Base-by-base conservation (phyloP, 345 rosid genomes). In the Pugionium cornutum region DNA sequence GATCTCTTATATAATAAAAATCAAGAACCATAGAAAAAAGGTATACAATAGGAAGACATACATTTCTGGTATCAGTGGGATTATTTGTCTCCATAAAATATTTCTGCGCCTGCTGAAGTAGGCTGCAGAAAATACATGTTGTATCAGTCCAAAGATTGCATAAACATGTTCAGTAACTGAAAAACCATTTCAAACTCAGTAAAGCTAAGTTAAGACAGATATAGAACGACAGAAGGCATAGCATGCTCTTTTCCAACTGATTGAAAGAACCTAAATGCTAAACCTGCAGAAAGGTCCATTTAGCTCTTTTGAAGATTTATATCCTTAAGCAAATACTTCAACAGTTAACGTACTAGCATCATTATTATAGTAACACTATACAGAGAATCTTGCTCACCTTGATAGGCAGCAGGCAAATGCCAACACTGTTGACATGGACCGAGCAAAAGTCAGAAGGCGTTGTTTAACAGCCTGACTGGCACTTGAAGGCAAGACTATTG, bases 371-470 rank as follows among this genome's bases (percentile, higher is more conserved):
- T 41, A 40, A 43, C 27, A 40, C 7, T 34, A 9, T 37, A 66
- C 0, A 66, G 62, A 41, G 42, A 55, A 62, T 26, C 58, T 76
- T 47, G 28, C 81, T 73, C 72, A 90, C 99, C 96, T 85, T 67
- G 99, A 90, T 45, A 90, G 77, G 78, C 92, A 88, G 73, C 75
- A 86, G 35, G 92, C 88, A 79, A 89, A 94, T 41, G 91, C 90
- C 80, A 94, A 74, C 47, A 88, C 90, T 1, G 89, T 81, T 29
- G 99, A 85, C 25, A 86, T 75, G 58, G 96, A 83, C 45, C 80
- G 79, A 33, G 83, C 79, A 82, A 94, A 94, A 68, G 66, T 80
- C 67, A 90, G 75, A 70, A 89, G 79, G 29, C 99, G 88, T 57
- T 86, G 88, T 84, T 89, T 94, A 68, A 94, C 76, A 70, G 79